Evolutionary conservation across 352 stramenopile genomes (phyloP).

Genomic region (Phytophthora tubulina): DNA sequence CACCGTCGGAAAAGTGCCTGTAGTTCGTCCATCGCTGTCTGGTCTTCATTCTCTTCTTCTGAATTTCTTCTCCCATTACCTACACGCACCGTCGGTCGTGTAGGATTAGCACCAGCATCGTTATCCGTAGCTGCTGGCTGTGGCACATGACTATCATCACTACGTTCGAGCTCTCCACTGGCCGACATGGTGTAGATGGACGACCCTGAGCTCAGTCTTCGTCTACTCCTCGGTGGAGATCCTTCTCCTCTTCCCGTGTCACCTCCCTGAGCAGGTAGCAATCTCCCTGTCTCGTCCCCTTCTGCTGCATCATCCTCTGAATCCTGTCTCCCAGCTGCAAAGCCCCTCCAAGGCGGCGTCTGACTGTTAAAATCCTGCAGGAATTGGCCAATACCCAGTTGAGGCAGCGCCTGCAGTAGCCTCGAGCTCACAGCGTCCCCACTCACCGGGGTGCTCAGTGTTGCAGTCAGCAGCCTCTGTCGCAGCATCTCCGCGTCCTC

Average conservation of each 20-base stretch:
- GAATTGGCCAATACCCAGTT: conserved; percentile 44
- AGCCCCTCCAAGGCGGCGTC: conserved; percentile 31
- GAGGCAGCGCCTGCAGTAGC: conserved; percentile 46
- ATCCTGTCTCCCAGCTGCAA: conserved; percentile 26
- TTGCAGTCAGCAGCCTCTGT: conserved; percentile 20
- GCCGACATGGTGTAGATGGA: conserved; percentile 35
- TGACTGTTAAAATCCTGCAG: conserved; percentile 46
- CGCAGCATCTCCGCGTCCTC: conserved; percentile 29
- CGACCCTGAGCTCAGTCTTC: conserved; percentile 27
- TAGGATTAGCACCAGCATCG: conserved; percentile 2
- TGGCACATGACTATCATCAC: conserved; percentile 15
- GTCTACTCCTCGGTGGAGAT: conserved; percentile 27
- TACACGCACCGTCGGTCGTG: conserved; percentile 4
- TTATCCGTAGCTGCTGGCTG: background rate
- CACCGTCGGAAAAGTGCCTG: conserved; percentile 70
- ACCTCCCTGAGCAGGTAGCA: conserved; percentile 9
- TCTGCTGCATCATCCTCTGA: conserved; percentile 14
- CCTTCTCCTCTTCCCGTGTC: conserved; percentile 1
- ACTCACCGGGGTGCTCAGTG: conserved; percentile 38
- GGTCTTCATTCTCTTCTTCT: conserved; percentile 54
- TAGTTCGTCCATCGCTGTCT: conserved; percentile 70
- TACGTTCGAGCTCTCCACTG: conserved; percentile 29
- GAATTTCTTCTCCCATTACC: conserved; percentile 27
- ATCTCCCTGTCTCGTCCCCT: conserved; percentile 22
- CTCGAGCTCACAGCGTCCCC: conserved; percentile 40